These are phyloP conservation scores for Clitopilus hobsonii DNA, from an alignment of 768 basidiomycete species.

Conservation along the genomic window DNA sequence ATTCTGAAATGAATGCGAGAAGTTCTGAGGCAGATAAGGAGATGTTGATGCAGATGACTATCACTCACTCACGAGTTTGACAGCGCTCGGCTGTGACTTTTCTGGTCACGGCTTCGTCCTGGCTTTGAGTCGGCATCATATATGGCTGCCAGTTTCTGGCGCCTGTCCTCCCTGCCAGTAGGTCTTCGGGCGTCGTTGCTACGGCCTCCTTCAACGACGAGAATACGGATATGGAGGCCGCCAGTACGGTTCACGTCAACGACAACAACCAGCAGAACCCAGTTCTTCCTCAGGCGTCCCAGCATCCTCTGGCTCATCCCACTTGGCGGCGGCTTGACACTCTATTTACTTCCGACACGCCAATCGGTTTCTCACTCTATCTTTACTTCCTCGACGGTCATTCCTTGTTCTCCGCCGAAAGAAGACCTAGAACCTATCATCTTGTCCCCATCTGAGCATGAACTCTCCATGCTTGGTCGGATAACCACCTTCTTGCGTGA, in stretches of 20 bases:
- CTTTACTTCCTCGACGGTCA: conserved; percentile 43
- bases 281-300: conserved; percentile 16
- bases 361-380: conserved; percentile 39
- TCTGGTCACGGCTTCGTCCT: neutral
- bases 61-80: too few species aligned
- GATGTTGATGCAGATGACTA: neutral
- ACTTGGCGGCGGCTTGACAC: conserved; percentile 45
- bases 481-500: conserved; percentile 45
- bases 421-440: conserved; percentile 27
- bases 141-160: conserved; percentile 8
- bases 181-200: conserved; percentile 18
- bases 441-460: conserved; percentile 65
- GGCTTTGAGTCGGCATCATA: conserved; percentile 4
- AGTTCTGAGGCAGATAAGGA: neutral
- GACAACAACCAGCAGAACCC: neutral
- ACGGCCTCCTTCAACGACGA: conserved; percentile 8
- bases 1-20: neutral
- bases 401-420: conserved; percentile 30
- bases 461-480: conserved; percentile 39
- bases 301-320: conserved; percentile 53
- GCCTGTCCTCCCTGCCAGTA: conserved; percentile 17
- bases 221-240: neutral
- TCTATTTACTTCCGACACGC: conserved; percentile 43
- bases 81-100: neutral
- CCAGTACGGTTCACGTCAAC: neutral